Conservation (phyloP, 441 rosid species). For the Arabidopsis lyrata region DNA sequence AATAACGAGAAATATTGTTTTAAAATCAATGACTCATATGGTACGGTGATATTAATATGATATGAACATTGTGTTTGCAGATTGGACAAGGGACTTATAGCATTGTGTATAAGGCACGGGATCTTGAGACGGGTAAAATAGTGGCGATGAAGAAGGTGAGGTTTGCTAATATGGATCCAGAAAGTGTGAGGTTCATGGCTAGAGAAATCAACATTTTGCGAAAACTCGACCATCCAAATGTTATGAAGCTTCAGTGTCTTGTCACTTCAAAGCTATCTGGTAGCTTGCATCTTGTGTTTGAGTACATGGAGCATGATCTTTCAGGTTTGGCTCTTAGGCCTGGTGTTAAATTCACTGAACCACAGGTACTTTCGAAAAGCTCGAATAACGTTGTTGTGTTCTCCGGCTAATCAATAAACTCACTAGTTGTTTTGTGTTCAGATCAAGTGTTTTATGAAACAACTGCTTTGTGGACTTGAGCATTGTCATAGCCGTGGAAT, state of each 20-base stretch:
- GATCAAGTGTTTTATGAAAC: conserved; percentile 93
- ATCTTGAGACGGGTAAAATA: conserved; percentile 70
- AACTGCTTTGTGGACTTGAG: conserved; percentile 80
- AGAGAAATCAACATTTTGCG: conserved; percentile 87
- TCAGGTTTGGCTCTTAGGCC: conserved; percentile 83
- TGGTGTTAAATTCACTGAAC: conserved; percentile 76
- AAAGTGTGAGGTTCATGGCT: conserved; percentile 96
- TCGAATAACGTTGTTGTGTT: neutral
- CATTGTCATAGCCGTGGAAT: conserved; percentile 86
- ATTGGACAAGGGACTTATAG: conserved; percentile 99
- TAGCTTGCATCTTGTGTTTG: conserved; percentile 89
- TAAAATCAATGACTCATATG: no score
- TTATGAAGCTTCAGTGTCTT: conserved; percentile 86
- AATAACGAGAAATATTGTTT: no score
- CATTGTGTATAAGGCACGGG: conserved; percentile 80
- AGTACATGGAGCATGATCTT: conserved; percentile 97
- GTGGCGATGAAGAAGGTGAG: conserved; percentile 98
- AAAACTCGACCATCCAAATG: conserved; percentile 87
- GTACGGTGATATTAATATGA: no score
- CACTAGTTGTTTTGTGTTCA: conserved; percentile 33
- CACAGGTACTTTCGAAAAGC: conserved; percentile 58
- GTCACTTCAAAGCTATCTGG: conserved; percentile 86
- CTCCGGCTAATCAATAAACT: neutral
- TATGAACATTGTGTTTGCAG: conserved; percentile 50
- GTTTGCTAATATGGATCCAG: conserved; percentile 88